Evolutionary conservation across 148 eudicot genomes (phyloP).

Genomic region (Cornus controversa): DNA sequence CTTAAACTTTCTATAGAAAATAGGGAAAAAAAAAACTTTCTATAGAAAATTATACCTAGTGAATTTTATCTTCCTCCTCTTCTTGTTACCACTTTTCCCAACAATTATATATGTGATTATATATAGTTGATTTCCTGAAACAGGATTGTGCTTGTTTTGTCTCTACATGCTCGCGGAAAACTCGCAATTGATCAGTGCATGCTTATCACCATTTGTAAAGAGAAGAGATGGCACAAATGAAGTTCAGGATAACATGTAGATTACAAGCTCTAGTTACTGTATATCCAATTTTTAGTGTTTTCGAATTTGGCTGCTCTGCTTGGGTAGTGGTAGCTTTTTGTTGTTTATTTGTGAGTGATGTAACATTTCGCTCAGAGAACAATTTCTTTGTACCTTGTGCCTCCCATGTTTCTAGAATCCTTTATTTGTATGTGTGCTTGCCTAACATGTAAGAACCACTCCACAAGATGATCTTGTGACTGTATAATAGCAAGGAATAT

Average conservation of each 20-base stretch:
- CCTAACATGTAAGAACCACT: neutral
- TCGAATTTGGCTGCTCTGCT: neutral
- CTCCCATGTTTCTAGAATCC: too few species aligned
- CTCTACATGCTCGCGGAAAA: constrained; percentile 65
- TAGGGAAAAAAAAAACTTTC: too few species aligned
- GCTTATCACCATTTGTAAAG: constrained; percentile 37
- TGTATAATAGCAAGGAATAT: too few species aligned
- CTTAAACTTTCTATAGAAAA: too few species aligned
- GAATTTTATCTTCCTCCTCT: too few species aligned
- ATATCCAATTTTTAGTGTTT: neutral
- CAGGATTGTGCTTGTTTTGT: constrained; percentile 89
- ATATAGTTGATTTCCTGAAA: neutral
- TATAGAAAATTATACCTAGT: too few species aligned
- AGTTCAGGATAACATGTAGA: constrained; percentile 37
- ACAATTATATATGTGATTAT: neutral
- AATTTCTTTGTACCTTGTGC: too few species aligned
- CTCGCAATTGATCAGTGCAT: constrained; percentile 47
- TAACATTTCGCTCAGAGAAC: neutral
- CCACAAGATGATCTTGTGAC: neutral
- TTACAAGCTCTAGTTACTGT: neutral
- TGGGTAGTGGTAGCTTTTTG: neutral
- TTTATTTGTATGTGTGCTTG: neutral
- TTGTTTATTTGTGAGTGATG: neutral
- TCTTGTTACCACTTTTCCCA: too few species aligned
- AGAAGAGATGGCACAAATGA: constrained; percentile 46